Percentiles rank a stretch among this genome's conserved stretches.
These are phyloP conservation scores for Mycena kentingensis DNA, from an alignment of 768 basidiomycete genomes.

Conservation along the genomic window DNA sequence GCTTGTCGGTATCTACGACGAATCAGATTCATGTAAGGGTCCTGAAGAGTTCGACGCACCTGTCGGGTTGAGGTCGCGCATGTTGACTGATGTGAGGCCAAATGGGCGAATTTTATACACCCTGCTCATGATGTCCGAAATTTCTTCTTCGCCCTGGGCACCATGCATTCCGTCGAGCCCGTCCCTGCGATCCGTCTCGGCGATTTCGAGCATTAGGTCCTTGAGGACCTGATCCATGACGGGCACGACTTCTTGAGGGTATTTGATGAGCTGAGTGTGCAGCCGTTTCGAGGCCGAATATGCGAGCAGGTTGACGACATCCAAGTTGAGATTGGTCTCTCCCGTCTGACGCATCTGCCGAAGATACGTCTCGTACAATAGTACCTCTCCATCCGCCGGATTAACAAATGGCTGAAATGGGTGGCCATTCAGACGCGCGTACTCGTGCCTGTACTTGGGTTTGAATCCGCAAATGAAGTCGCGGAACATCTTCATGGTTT, in stretches of 20 bases:
- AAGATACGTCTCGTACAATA: constrained; percentile 80
- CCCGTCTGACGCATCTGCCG: constrained; percentile 87
- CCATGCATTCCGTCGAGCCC: constrained; percentile 78
- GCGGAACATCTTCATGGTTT: constrained; percentile 89
- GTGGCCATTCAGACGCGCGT: constrained; percentile 68
- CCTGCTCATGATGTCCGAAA: constrained; percentile 82
- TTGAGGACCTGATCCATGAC: constrained; percentile 97
- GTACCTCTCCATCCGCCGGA: constrained; percentile 66
- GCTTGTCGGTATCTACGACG: constrained; percentile 91
- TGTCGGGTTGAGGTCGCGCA: constrained; percentile 92
- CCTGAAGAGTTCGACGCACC: constrained; percentile 51
- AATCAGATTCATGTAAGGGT: not conserved
- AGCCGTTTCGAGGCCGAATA: constrained; percentile 86
- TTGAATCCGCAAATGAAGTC: constrained; percentile 93
- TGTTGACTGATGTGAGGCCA: constrained; percentile 81
- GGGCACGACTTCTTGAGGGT: constrained; percentile 96
- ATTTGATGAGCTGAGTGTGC: constrained; percentile 81
- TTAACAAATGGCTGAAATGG: constrained; percentile 51
- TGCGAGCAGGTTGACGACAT: constrained; percentile 80
- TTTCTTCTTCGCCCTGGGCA: constrained; percentile 76
- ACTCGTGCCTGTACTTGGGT: constrained; percentile 76
- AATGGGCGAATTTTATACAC: constrained; percentile 95
- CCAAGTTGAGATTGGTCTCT: constrained; percentile 92
- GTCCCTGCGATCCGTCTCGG: constrained; percentile 75
- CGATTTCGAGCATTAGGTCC: constrained; percentile 87